Evolutionary conservation across 345 rosid genomes (phyloP).

Genomic region (Aurinia saxatilis): DNA sequence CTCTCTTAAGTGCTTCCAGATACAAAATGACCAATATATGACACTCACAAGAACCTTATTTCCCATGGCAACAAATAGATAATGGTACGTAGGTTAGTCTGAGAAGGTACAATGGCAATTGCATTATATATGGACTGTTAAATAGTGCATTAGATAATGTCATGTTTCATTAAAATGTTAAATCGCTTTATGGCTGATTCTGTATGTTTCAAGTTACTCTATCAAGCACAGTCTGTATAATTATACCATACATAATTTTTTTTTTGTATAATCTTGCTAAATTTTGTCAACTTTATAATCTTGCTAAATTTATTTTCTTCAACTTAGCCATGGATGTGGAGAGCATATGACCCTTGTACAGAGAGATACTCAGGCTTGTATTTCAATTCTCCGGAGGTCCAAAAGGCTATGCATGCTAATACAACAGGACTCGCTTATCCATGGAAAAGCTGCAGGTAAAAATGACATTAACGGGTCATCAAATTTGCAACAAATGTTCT

Average conservation of each 20-base stretch:
- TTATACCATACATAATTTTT: too few relatives aligned
- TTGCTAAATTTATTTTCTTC: background rate
- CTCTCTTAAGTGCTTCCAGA: background rate
- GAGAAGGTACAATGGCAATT: background rate
- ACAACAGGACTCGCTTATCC: slow-evolving; percentile 58
- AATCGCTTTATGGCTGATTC: background rate
- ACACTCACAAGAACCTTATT: background rate
- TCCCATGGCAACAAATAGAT: background rate
- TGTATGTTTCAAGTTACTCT: background rate
- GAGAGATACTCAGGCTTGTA: slow-evolving; percentile 70
- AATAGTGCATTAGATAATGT: background rate
- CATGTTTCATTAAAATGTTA: background rate
- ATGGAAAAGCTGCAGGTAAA: slow-evolving; percentile 86
- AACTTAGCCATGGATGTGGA: slow-evolving; percentile 90
- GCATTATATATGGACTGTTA: background rate
- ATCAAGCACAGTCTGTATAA: background rate
- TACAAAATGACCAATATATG: background rate
- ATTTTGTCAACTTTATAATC: background rate
- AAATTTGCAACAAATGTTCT: background rate
- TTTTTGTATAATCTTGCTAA: background rate
- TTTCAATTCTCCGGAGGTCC: slow-evolving; percentile 84
- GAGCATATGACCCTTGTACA: slow-evolving; percentile 96
- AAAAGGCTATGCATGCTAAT: slow-evolving; percentile 93
- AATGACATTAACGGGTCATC: background rate
- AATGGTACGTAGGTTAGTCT: background rate